Evolutionary conservation across 441 rosid genomes (phyloP).

Genomic region (Isatis lusitanica): DNA sequence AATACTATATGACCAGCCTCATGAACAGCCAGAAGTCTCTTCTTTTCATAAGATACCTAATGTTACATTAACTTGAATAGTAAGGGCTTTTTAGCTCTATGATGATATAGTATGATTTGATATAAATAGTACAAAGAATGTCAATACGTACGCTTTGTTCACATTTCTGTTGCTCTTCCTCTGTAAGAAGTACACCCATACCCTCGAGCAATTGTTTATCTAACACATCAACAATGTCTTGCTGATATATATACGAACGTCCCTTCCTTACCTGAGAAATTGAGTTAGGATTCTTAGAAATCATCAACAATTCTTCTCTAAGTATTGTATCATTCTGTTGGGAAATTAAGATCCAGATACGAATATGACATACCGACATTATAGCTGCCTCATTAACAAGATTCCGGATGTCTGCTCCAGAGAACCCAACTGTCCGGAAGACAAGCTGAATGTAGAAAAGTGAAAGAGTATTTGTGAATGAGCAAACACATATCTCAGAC

Average conservation of each 20-base stretch:
- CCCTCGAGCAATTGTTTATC: conserved; percentile 99
- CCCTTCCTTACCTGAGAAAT: conserved; percentile 83
- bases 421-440: conserved; percentile 91
- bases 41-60: conserved; percentile 86
- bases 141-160: conserved; percentile 73
- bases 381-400: conserved; percentile 98
- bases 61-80: conserved; percentile 17
- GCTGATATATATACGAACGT: conserved; percentile 76
- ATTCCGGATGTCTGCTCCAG: conserved; percentile 96
- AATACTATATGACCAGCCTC: conserved; percentile 95
- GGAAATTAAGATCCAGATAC: conserved; percentile 9
- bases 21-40: conserved; percentile 88
- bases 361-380: conserved; percentile 78
- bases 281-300: conserved; percentile 10
- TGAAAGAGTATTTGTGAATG: conserved; percentile 12
- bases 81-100: conserved; percentile 22
- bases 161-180: conserved; percentile 93
- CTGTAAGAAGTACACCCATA: conserved; percentile 95
- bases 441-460: conserved; percentile 67
- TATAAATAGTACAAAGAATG: conserved; percentile 15
- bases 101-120: conserved; percentile 7
- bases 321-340: background rate
- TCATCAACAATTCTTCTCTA: conserved; percentile 20
- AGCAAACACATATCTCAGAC: conserved; percentile 15
- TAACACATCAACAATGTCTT: conserved; percentile 88